A percentile compares a stretch with the other conserved stretches of the same genome.
These are phyloP conservation scores for Chaetothyriales sp. DNA, from an alignment of 2,329 filamentous ascomycete species.

Conservation along the genomic window DNA sequence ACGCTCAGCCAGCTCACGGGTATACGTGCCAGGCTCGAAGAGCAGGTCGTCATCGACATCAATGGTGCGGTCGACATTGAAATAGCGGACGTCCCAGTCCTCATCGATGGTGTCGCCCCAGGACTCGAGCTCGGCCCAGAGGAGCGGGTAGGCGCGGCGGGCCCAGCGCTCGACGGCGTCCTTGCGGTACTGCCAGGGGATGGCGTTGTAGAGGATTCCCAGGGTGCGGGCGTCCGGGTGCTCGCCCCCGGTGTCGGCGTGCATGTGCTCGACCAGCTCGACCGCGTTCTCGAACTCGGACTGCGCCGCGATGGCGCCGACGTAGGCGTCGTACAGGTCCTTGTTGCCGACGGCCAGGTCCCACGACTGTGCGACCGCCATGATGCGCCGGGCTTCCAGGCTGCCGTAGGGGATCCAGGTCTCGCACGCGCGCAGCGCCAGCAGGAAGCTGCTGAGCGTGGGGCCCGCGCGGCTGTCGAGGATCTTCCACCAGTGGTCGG, in stretches of 20 bases:
- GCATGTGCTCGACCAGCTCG: conserved; percentile 50
- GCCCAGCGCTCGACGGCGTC: conserved; percentile 61
- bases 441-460: conserved; percentile 61
- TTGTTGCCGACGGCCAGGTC: conserved; percentile 59
- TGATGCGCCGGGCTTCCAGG: conserved; percentile 37
- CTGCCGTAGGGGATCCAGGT: conserved; percentile 31
- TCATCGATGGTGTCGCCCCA: conserved; percentile 17
- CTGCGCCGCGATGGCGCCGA: conserved; percentile 59
- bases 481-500: conserved; percentile 73
- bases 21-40: conserved; percentile 13
- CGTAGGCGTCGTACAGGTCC: conserved; percentile 59
- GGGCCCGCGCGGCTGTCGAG: conserved; percentile 74
- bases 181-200: conserved; percentile 51
- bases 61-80: conserved; percentile 14
- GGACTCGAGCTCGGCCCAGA: conserved; percentile 50
- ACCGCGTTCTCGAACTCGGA: conserved; percentile 54
- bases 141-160: conserved; percentile 46
- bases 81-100: conserved; percentile 17
- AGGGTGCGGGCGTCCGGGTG: conserved; percentile 55
- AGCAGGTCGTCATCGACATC: conserved; percentile 14
- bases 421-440: conserved; percentile 69
- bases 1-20: conserved; percentile 9
- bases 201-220: conserved; percentile 59
- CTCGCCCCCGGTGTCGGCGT: conserved; percentile 49
- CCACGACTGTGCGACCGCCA: conserved; percentile 46